Conservation (phyloP, 495 filamentous ascomycete species). For the Podospora conica region DNA sequence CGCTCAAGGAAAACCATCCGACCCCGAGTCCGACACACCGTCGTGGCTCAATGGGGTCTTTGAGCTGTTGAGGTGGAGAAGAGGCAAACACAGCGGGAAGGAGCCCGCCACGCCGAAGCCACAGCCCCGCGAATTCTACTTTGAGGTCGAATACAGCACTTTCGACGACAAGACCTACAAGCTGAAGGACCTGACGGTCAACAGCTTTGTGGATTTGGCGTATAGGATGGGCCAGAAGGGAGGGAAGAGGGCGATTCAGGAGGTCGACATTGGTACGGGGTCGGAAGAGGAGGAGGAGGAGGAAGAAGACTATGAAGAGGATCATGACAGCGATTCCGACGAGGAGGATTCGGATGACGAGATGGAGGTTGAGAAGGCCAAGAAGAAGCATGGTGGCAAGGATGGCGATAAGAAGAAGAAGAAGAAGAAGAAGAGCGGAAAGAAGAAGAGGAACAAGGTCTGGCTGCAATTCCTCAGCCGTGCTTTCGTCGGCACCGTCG, state of each 20-base stretch:
- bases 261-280: slow-evolving; percentile 6
- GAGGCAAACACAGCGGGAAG: slow-evolving; percentile 54
- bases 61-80: slow-evolving; percentile 42
- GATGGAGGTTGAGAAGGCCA: slow-evolving; percentile 23
- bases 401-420: slow-evolving; percentile 16
- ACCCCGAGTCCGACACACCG: not conserved
- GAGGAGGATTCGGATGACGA: slow-evolving; percentile 14
- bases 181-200: slow-evolving; percentile 79
- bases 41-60: slow-evolving; percentile 23
- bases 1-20: not conserved
- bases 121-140: slow-evolving; percentile 59
- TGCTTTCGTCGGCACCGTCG: slow-evolving; percentile 71
- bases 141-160: slow-evolving; percentile 82
- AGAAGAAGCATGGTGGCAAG: slow-evolving; percentile 14
- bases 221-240: slow-evolving; percentile 59
- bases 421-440: slow-evolving; percentile 38
- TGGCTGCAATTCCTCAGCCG: slow-evolving; percentile 74
- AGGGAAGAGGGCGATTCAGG: slow-evolving; percentile 10
- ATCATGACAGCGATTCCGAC: slow-evolving; percentile 18
- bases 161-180: slow-evolving; percentile 65
- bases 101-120: slow-evolving; percentile 42
- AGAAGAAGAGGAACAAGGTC: slow-evolving; percentile 47
- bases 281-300: slow-evolving; percentile 3
- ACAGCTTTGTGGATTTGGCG: slow-evolving; percentile 72
- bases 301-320: not conserved